A percentile compares a stretch with the other conserved stretches of the same genome.
Evolutionary conservation across 306 rosid species (phyloP).

Genomic region (Castanea sativa): DNA sequence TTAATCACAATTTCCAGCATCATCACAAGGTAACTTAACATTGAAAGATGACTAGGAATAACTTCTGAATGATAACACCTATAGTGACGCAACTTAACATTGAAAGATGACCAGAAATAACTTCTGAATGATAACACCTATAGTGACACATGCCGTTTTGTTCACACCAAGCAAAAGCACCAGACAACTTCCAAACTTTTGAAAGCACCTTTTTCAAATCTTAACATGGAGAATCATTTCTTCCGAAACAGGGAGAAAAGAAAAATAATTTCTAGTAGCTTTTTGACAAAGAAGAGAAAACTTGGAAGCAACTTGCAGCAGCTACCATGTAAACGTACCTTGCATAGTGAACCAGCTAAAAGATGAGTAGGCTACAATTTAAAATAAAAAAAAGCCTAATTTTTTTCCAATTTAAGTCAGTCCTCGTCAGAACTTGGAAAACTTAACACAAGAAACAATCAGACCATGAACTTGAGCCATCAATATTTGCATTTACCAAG

Average conservation of each 20-base stretch:
- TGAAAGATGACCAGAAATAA: not conserved
- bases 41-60: not conserved
- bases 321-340: not conserved
- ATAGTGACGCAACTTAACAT: not conserved
- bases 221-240: not conserved
- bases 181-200: not conserved
- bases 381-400: no score
- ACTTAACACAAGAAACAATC: not conserved
- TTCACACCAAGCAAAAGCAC: not conserved
- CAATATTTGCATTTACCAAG: constrained; percentile 26
- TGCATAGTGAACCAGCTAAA: not conserved
- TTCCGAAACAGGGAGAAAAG: not conserved
- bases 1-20: no score
- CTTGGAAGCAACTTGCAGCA: not conserved
- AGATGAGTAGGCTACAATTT: not conserved
- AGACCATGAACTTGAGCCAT: constrained; percentile 21
- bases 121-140: not conserved
- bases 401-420: no score
- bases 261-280: not conserved
- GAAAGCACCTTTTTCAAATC: not conserved
- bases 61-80: not conserved
- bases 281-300: not conserved
- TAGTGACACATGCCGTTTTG: not conserved
- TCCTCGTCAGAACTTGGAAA: not conserved
- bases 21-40: no score